phyloP scores from a whole-genome alignment of 768 basidiomycete species.

The Auriscalpium orientale region DNA sequence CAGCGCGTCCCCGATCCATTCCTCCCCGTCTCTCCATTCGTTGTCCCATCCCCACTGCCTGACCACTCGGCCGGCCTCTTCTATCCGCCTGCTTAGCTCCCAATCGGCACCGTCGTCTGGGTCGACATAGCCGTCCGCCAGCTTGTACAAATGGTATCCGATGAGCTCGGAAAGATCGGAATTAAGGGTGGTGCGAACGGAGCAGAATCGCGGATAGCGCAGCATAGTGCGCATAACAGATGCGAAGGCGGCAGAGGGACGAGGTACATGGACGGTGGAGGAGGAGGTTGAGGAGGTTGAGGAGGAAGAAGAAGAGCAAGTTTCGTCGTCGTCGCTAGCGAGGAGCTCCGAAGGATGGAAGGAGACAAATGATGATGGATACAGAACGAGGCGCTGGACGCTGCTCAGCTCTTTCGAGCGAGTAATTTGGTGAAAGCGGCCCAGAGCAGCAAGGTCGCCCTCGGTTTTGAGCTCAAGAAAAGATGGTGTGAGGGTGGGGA shows the following conservation, averaged over 20 bases:
- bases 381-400: background rate
- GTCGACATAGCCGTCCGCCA: constrained; percentile 25
- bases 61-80: constrained; percentile 15
- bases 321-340: constrained; percentile 13
- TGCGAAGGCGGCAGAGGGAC: constrained; percentile 25
- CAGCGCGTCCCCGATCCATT: constrained; percentile 29
- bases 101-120: constrained; percentile 23
- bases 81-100: constrained; percentile 11
- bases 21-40: constrained; percentile 17
- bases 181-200: constrained; percentile 17
- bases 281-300: background rate
- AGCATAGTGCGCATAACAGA: constrained; percentile 28
- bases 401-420: background rate
- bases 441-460: background rate
- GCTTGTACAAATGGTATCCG: constrained; percentile 24
- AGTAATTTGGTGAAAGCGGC: background rate
- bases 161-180: constrained; percentile 30
- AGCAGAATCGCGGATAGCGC: constrained; percentile 16
- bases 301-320: too few relatives aligned
- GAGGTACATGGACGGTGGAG: constrained; percentile 19
- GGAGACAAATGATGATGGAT: background rate
- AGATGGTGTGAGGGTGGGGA: background rate
- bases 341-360: constrained; percentile 26
- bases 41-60: constrained; percentile 17
- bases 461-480: background rate